Conservation (phyloP, 2,329 filamentous ascomycete genomes). For the Penicillium sp. region DNA sequence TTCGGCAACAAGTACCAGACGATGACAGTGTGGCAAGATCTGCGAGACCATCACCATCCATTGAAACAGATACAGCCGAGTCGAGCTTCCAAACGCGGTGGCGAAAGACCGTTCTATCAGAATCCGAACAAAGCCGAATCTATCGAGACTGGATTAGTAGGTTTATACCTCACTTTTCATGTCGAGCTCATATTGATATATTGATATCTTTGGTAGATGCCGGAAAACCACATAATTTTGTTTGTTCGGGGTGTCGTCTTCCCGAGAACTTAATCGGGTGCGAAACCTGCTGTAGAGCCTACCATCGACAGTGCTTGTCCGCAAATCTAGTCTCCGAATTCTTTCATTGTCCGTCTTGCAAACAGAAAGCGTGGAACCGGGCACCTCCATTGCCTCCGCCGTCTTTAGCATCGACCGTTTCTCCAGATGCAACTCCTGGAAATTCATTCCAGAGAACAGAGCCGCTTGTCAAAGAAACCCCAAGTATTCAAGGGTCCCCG, state of each 20-base stretch:
- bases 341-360: slow-evolving; percentile 30
- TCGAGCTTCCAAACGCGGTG: background rate
- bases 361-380: slow-evolving; percentile 21
- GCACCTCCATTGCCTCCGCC: slow-evolving; percentile 3
- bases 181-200: background rate
- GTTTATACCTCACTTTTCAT: background rate
- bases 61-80: slow-evolving; percentile 8
- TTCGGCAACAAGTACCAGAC: background rate
- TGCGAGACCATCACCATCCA: slow-evolving; percentile 1
- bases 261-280: slow-evolving; percentile 27
- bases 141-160: slow-evolving; percentile 31
- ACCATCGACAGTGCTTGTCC: slow-evolving; percentile 26
- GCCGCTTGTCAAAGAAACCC: background rate
- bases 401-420: background rate
- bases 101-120: background rate
- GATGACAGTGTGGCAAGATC: background rate
- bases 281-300: slow-evolving; percentile 31
- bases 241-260: slow-evolving; percentile 27
- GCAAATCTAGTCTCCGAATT: background rate
- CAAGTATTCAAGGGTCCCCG: background rate
- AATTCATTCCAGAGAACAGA: background rate
- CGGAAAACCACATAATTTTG: slow-evolving; percentile 30
- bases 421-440: background rate
- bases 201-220: slow-evolving; percentile 15
- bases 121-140: slow-evolving; percentile 20